Percentiles rank a stretch among this genome's conserved stretches.
Conservation (phyloP, 129 eudicot genomes). For the Saussurea involucrata region DNA sequence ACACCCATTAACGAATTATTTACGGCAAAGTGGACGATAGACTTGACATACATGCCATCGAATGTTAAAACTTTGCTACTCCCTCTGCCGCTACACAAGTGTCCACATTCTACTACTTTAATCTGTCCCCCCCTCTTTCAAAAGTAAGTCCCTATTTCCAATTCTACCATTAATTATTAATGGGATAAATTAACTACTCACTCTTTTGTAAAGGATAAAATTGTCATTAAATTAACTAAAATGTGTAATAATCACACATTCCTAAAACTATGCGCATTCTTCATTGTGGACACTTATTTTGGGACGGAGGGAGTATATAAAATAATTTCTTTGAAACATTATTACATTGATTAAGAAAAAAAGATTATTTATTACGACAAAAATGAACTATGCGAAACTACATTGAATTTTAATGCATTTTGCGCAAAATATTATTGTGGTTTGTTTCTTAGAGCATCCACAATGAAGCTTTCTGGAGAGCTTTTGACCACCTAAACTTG, state of each 20-base stretch:
- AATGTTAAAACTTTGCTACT: neutral
- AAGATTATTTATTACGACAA: neutral
- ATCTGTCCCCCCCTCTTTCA: too few relatives aligned
- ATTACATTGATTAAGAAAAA: neutral
- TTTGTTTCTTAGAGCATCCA: neutral
- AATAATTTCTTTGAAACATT: neutral
- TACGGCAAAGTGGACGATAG: neutral
- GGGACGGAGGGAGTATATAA: neutral
- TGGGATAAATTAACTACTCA: neutral
- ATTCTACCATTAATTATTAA: neutral
- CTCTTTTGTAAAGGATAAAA: too few relatives aligned
- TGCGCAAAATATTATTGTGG: neutral
- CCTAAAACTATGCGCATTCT: neutral
- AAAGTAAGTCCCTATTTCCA: too few relatives aligned
- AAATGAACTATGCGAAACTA: neutral
- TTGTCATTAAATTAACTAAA: too few relatives aligned
- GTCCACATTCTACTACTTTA: neutral
- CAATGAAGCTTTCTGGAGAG: neutral
- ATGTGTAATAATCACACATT: neutral
- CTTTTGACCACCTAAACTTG: neutral
- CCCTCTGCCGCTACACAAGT: neutral
- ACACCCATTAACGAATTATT: too few relatives aligned
- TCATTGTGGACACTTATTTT: neutral
- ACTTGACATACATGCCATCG: too few relatives aligned
- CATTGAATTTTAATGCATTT: neutral